Evolutionary conservation across 371 early-diverging fungal species (phyloP), one percentile per base, ranked within the genome.

Genomic region (Apophysomyces variabilis): DNA sequence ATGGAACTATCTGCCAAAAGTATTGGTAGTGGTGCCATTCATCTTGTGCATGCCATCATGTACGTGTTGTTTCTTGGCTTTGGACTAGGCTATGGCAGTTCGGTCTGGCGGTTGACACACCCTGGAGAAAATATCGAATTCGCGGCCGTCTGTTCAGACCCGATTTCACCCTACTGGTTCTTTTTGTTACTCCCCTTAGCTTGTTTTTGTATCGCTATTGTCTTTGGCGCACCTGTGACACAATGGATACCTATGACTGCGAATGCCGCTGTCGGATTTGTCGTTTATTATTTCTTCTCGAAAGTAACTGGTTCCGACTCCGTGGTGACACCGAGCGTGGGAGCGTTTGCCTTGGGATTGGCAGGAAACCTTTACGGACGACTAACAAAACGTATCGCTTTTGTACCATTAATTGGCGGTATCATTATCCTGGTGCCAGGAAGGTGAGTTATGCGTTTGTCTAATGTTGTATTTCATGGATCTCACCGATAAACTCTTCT

Each of bases 1-100:
- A 90, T 93, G 67, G 95, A 95, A 71, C 77, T 95, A 12, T 83
- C 90, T 3, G 90, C 94, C 9, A 86, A 91, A 14, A 94, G 93
- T 67, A 79, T 94, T 68, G 84, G 92, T 44, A 90, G 92, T 21
- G 95, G 95, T 9, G 87, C 90, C 0, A 87, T 93, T 14, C 86
- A 92, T 37, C 70, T 92, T 8, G 86, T 90, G 8, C 86, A 90
- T 66, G 89, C 93, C 1, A 66, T 95, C 16, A 79, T 94, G 57
- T 87, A 88, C 16, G 89, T 93, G 0, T 78, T 93, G 62, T 74
- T 92, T 58, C 84, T 92, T 21, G 89, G 88, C 0, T 93, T 90
- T 57, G 95, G 93, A 38, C 79, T 94, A 57, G 83, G 87, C 0
- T 85, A 93, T 43, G 95, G 95, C 9, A 72, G 74, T 59, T 66